Percentiles rank a stretch among this genome's conserved stretches.
Evolutionary conservation across 768 basidiomycete genomes (phyloP).

Genomic region (Naganishia vaughanmartiniae): DNA sequence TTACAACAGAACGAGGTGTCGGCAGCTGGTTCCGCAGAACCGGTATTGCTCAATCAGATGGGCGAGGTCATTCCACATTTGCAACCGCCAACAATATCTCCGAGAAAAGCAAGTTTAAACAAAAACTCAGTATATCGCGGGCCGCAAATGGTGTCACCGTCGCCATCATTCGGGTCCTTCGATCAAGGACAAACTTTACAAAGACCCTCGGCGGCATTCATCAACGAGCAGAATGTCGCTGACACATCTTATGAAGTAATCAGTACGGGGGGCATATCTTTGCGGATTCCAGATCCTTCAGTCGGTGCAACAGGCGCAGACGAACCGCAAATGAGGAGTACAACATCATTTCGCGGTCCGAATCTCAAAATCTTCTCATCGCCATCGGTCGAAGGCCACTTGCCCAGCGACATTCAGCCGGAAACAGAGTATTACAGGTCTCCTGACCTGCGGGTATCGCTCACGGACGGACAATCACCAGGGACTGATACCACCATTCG

Average conservation of each 20-base stretch:
- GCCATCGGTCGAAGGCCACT: neutral
- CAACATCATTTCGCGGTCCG: neutral
- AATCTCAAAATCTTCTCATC: neutral
- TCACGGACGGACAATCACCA: neutral
- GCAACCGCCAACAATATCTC: neutral
- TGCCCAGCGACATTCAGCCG: neutral
- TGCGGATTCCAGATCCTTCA: neutral
- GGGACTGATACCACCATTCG: neutral
- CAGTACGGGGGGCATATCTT: neutral
- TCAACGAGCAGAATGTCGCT: neutral
- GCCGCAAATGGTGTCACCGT: neutral
- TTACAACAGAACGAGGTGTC: neutral
- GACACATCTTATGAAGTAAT: constrained; percentile 27
- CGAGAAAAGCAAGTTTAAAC: neutral
- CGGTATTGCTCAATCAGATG: neutral
- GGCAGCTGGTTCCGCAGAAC: neutral
- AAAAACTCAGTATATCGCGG: neutral
- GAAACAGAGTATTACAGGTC: neutral
- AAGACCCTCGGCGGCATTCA: constrained; percentile 2
- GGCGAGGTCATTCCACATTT: neutral
- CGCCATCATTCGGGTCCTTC: constrained; percentile 7
- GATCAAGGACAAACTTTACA: neutral
- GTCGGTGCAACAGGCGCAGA: neutral
- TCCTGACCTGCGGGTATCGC: neutral
- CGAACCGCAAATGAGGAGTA: neutral